Evolutionary conservation across 2,329 filamentous ascomycete species (phyloP), one percentile per base, ranked within the genome.

Genomic region (Apiospora hydei): DNA sequence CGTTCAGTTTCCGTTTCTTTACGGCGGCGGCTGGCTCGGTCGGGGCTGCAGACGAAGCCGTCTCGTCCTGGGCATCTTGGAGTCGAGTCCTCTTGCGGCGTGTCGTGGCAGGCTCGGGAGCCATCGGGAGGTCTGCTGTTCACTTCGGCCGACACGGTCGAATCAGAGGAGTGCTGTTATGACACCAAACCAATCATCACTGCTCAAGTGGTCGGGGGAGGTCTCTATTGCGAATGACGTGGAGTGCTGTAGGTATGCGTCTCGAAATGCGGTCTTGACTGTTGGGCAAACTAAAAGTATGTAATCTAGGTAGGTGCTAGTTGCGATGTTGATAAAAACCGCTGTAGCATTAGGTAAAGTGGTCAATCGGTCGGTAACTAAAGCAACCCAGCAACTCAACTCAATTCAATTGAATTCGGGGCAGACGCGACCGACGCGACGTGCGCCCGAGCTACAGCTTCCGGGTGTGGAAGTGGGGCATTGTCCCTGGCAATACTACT

Each of bases 71-170:
- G 34, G 41, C 67, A 18, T 67, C 43, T 51, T 73, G 72, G 13
- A 44, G 49, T 16, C 72, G 69, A 14, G 64, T 38, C 46, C 72
- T 71, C 51, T 73, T 73, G 14, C 66, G 66, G 51, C 72, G 72
- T 43, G 46, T 69, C 24, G 67, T 34, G 44, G 47, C 67, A 38
- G 51, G 41, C 43, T 51, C 53, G 21, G 72, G 53, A 30, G 72
- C 66, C 72, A 73, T 73, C 67, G 72, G 16, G 44, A 51, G 14
- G 30, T 11, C 3, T 61, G 53, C 26, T 38, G 30, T 61, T 10
- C 30, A 34, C 41, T 44, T 44, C 26, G 10, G 38, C 26, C 66
- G 66, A 13, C 21, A n/a, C 21, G 66, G 53, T 8, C 6, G 18
- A 64, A 4, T 41, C n/a, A 30, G 3, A 41, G 57, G 30, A 61